These are phyloP conservation scores for Elsinoe arachidis DNA, from an alignment of 2,329 filamentous ascomycete species.

Conservation along the genomic window DNA sequence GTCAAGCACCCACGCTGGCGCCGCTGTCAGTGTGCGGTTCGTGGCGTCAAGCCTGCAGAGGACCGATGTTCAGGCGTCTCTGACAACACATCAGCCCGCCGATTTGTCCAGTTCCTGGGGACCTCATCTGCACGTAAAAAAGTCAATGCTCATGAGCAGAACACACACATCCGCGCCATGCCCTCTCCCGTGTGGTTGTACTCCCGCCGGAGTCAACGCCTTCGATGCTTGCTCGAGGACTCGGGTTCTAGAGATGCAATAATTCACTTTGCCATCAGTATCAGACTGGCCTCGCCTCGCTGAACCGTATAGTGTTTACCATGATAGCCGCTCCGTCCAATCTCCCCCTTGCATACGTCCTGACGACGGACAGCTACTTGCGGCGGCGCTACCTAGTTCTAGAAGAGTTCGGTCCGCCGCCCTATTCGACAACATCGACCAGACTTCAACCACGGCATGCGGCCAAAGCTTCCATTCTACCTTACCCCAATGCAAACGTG, in stretches of 20 bases:
- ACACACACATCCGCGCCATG: not conserved
- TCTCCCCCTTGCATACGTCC: slow-evolving; percentile 11
- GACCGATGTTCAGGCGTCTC: slow-evolving; percentile 10
- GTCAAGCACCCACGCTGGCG: slow-evolving; percentile 8
- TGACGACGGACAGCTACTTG: not conserved
- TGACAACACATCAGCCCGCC: slow-evolving; percentile 14
- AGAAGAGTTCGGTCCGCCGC: slow-evolving; percentile 10
- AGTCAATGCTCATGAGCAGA: slow-evolving; percentile 9
- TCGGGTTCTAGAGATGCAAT: not conserved
- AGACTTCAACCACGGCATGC: slow-evolving; percentile 10
- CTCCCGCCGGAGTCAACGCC: not conserved
- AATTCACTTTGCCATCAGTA: not conserved
- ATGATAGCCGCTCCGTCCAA: not conserved
- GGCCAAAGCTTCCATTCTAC: slow-evolving; percentile 13
- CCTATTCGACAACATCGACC: slow-evolving; percentile 13
- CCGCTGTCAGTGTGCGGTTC: slow-evolving; percentile 3
- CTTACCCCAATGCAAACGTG: slow-evolving; percentile 4
- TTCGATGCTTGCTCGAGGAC: not conserved
- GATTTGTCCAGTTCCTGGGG: slow-evolving; percentile 11
- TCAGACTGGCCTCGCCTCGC: slow-evolving; percentile 1
- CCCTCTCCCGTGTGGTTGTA: not conserved
- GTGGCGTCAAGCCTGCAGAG: slow-evolving; percentile 13
- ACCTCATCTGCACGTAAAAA: slow-evolving; percentile 1
- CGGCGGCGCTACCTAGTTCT: slow-evolving; percentile 9
- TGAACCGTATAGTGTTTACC: not conserved